phyloP scores from a whole-genome alignment of 345 rosid species.

The Brassica carinata region DNA sequence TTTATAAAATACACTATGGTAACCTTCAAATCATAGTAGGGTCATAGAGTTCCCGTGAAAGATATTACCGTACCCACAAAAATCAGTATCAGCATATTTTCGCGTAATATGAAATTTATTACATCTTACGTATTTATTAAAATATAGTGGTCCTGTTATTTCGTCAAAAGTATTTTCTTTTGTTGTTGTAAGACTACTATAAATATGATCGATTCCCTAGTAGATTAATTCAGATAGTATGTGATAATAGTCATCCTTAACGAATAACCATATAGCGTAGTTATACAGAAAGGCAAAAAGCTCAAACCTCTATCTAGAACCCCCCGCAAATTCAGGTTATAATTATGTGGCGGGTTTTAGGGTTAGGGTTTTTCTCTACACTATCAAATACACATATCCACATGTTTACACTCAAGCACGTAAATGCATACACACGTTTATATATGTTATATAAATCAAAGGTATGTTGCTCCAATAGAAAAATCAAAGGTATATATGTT shows the following conservation, averaged over 20 bases:
- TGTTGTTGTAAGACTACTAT: not conserved
- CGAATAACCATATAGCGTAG: not conserved
- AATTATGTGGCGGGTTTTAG: conserved; percentile 5
- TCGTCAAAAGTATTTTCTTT: not conserved
- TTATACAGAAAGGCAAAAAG: not conserved
- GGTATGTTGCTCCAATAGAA: too few relatives aligned
- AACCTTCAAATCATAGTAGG: conserved; percentile 43
- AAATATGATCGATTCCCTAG: not conserved
- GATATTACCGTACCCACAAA: conserved; percentile 41
- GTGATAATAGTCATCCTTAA: not conserved
- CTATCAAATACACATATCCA: not conserved
- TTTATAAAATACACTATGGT: conserved; percentile 15
- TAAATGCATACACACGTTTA: conserved; percentile 2
- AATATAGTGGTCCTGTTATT: not conserved
- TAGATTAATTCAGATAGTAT: not conserved
- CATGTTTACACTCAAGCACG: conserved; percentile 12
- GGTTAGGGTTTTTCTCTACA: conserved; percentile 33
- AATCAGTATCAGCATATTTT: conserved; percentile 30
- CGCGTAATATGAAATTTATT: conserved; percentile 33
- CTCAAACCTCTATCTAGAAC: conserved; percentile 6
- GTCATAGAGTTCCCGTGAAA: conserved; percentile 38
- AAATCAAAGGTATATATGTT: not conserved
- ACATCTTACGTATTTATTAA: conserved; percentile 9
- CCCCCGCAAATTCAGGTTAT: conserved; percentile 2
- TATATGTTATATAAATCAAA: not conserved